These are phyloP conservation scores for Pleurotus ostreatus DNA, from an alignment of 768 basidiomycete genomes.

Conservation along the genomic window DNA sequence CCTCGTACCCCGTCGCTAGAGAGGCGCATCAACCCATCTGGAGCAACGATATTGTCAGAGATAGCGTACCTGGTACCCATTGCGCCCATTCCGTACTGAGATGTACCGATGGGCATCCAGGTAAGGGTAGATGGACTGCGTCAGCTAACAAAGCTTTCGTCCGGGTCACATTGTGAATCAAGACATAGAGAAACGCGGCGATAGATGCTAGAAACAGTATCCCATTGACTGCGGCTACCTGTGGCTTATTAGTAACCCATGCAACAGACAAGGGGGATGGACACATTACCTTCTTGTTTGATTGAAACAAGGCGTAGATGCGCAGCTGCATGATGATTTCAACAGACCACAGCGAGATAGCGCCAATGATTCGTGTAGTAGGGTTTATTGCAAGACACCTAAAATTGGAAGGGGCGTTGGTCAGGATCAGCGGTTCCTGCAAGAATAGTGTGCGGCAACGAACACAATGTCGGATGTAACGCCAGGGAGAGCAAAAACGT, in stretches of 20 bases:
- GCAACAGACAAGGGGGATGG: not conserved
- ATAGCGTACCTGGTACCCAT: constrained; percentile 28
- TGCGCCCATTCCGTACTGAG: constrained; percentile 38
- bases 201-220: constrained; percentile 37
- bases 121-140: constrained; percentile 31
- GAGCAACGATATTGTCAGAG: not conserved
- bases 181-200: constrained; percentile 34
- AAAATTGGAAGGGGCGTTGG: not conserved
- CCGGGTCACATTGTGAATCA: constrained; percentile 30
- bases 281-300: constrained; percentile 32
- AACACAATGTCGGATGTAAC: constrained; percentile 31
- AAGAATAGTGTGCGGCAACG: constrained; percentile 10
- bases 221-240: constrained; percentile 36
- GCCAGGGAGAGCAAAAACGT: constrained; percentile 34
- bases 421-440: not conserved
- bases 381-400: constrained; percentile 45
- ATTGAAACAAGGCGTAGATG: constrained; percentile 37
- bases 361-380: constrained; percentile 33
- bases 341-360: constrained; percentile 43
- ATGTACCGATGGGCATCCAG: constrained; percentile 38
- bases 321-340: constrained; percentile 47
- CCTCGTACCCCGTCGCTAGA: constrained; percentile 34
- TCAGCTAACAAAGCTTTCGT: constrained; percentile 30
- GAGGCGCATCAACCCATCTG: not conserved
- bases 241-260: no score